Evolutionary conservation across 345 rosid genomes (phyloP), one percentile per base, ranked within the genome.

Genomic region (Corchorus capsularis): DNA sequence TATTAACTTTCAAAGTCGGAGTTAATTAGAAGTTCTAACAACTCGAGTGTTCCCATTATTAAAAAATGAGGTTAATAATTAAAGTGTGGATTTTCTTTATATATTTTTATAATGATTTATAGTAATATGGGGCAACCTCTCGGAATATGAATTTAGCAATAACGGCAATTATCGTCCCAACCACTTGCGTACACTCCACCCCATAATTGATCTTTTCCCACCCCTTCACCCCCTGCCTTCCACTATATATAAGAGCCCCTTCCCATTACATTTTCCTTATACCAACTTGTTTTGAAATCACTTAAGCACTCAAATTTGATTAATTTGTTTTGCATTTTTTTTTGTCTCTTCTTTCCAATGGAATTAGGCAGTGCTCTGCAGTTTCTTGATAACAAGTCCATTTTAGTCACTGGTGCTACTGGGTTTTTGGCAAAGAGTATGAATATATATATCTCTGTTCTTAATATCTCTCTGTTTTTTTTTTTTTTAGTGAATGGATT

Each of bases 351-450:
- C 8, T 12, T 50, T 15, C 8, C 77, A 80, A 86, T 88, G 92
- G 92, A 89, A 83, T 64, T 87, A 53, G 91, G 87, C 35, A 89
- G 89, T 73, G 72, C 81, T 66, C 78, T 87, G 59, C 79, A 82
- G 66, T 90, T 90, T 80, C 86, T 88, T 34, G 87, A 88, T 52
- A 78, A 82, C 82, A 88, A 86, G 83, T 85, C 84, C 62, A 81
- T 90, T 78, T 43, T 90, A 55, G 75, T 90, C 63, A 87, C 88
- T n/a, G 92, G 92, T 12, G 94, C 86, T 35, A 81, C 92, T 64
- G 94, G 94, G 45, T 88, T 87, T 72, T 72, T 88, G n/a, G 94
- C 91, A 45, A 90, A 86, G 84, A 83, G 92, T 90, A 82, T 2
- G 46, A 12, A 43, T 62, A 9, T 32, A 14, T 5, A 3, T 15